Evolutionary conservation across 1,284 basidiomycete species (phyloP).

Genomic region (Pseudozyma sp.): DNA sequence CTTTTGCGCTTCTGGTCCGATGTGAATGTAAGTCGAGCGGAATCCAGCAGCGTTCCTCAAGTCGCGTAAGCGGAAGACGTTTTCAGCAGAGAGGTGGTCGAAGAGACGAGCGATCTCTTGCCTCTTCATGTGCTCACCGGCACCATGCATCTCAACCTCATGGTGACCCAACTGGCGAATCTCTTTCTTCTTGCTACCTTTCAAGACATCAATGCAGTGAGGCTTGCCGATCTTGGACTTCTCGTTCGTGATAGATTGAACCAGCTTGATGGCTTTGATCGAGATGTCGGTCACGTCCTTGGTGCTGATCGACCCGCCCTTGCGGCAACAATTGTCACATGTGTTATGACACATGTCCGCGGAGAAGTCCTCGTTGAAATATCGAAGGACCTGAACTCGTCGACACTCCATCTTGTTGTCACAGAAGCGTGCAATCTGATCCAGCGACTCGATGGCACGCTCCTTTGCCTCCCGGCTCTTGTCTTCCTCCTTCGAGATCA

Average conservation of each 20-base stretch:
- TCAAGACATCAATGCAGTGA: constrained; percentile 74
- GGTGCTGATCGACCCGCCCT: constrained; percentile 25
- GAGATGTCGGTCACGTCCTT: constrained; percentile 75
- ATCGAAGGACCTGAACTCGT: constrained; percentile 82
- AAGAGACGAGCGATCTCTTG: constrained; percentile 77
- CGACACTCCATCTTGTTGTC: constrained; percentile 86
- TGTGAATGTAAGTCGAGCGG: constrained; percentile 67
- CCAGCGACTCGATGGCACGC: constrained; percentile 74
- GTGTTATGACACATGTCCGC: constrained; percentile 74
- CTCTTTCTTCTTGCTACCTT: constrained; percentile 74
- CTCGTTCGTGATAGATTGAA: constrained; percentile 71
- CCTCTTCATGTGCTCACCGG: constrained; percentile 72
- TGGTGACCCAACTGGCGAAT: constrained; percentile 74
- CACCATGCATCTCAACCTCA: constrained; percentile 73
- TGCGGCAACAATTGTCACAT: constrained; percentile 79
- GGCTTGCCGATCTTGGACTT: constrained; percentile 72
- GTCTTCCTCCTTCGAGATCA: constrained; percentile 75
- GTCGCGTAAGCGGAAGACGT: constrained; percentile 69
- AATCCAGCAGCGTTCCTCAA: constrained; percentile 67
- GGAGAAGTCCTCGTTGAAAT: constrained; percentile 77
- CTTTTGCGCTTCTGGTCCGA: constrained; percentile 25
- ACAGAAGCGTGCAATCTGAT: constrained; percentile 80
- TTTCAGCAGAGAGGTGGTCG: constrained; percentile 73
- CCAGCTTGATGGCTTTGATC: constrained; percentile 73
- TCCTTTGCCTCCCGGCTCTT: constrained; percentile 73